These are phyloP conservation scores for Hypoxylon cercidicola DNA, from an alignment of 495 filamentous ascomycete genomes.

Conservation along the genomic window DNA sequence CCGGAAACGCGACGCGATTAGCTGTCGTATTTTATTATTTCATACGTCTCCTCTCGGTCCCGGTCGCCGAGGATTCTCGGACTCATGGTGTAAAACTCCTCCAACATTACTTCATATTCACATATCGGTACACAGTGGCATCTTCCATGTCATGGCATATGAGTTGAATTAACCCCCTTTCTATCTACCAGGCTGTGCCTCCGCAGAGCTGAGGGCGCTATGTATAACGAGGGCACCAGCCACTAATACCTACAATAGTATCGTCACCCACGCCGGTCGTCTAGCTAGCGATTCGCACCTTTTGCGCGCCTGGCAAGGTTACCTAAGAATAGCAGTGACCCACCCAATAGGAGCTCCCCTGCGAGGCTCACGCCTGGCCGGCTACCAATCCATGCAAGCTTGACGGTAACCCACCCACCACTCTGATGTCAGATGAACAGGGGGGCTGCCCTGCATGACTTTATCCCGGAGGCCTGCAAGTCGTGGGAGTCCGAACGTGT, in stretches of 20 bases:
- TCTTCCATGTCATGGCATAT: slow-evolving; percentile 12
- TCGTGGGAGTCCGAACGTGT: slow-evolving; percentile 29
- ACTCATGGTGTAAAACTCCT: neutral
- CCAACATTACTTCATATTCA: neutral
- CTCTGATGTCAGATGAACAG: slow-evolving; percentile 40
- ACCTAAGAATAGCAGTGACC: slow-evolving; percentile 37
- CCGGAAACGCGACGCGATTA: slow-evolving; percentile 1
- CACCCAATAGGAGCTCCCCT: slow-evolving; percentile 28
- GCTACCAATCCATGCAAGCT: slow-evolving; percentile 36
- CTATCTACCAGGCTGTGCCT: neutral
- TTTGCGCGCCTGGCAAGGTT: slow-evolving; percentile 13
- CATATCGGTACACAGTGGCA: too few relatives aligned
- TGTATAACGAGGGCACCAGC: slow-evolving; percentile 6
- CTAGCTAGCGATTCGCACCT: slow-evolving; percentile 34
- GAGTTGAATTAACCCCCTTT: slow-evolving; percentile 1
- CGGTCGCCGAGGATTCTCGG: slow-evolving; percentile 8
- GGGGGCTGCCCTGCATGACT: slow-evolving; percentile 21
- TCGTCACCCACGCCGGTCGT: slow-evolving; percentile 24
- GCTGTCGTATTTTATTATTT: slow-evolving; percentile 8
- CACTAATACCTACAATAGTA: slow-evolving; percentile 2
- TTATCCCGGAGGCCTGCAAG: slow-evolving; percentile 32
- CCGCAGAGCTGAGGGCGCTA: neutral
- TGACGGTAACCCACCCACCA: slow-evolving; percentile 31
- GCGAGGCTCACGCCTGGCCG: slow-evolving; percentile 18
- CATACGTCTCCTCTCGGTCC: slow-evolving; percentile 6